Evolutionary conservation across 768 basidiomycete genomes (phyloP).

Genomic region (Gloeopeniophorella convolvens): DNA sequence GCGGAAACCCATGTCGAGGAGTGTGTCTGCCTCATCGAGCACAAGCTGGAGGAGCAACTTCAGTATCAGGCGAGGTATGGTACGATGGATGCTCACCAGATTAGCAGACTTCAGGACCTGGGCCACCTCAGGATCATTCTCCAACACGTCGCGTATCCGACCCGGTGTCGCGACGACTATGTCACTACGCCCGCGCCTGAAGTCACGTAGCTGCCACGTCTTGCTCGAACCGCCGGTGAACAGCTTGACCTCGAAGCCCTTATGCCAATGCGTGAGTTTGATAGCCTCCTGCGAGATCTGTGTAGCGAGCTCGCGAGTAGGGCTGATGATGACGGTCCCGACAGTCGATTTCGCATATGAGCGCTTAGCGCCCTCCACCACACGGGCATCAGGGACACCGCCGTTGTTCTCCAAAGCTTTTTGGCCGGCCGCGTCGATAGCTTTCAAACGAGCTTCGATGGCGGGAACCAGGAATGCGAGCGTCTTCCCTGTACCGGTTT

Average conservation of each 20-base stretch:
- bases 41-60: slow-evolving; percentile 49
- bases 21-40: slow-evolving; percentile 87
- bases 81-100: slow-evolving; percentile 39
- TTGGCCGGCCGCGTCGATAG: slow-evolving; percentile 41
- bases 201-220: slow-evolving; percentile 58
- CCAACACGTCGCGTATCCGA: slow-evolving; percentile 67
- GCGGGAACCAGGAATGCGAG: slow-evolving; percentile 84
- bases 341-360: slow-evolving; percentile 42
- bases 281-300: slow-evolving; percentile 84
- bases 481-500: slow-evolving; percentile 88
- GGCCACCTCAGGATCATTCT: slow-evolving; percentile 48
- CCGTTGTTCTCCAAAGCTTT: slow-evolving; percentile 40
- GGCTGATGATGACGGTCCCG: slow-evolving; percentile 78
- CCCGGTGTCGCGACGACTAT: slow-evolving; percentile 91
- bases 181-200: slow-evolving; percentile 58
- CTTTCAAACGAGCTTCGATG: slow-evolving; percentile 64
- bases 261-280: slow-evolving; percentile 54
- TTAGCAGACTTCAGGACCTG: slow-evolving; percentile 48
- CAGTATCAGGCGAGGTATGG: slow-evolving; percentile 7
- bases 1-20: slow-evolving; percentile 90
- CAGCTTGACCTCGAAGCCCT: slow-evolving; percentile 60
- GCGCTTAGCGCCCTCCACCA: slow-evolving; percentile 29
- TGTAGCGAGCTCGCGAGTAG: slow-evolving; percentile 84
- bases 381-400: slow-evolving; percentile 26
- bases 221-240: slow-evolving; percentile 76